Evolutionary conservation across 2,329 filamentous ascomycete genomes (phyloP).

Genomic region (Colletotrichum magnum): DNA sequence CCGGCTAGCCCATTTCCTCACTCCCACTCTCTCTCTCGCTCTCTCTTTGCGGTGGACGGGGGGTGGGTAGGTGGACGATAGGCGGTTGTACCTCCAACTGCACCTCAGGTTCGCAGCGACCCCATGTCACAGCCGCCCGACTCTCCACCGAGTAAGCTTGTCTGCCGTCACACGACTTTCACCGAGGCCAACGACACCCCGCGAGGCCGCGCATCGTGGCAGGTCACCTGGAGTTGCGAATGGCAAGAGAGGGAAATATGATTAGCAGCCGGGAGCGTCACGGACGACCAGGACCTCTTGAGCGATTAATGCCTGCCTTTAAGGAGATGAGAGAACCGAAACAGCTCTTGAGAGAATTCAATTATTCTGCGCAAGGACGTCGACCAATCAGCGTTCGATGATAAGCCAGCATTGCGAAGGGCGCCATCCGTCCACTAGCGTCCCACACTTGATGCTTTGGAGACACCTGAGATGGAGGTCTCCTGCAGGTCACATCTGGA

Average conservation of each 20-base stretch:
- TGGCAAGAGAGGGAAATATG: constrained; percentile 35
- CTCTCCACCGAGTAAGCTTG: constrained; percentile 41
- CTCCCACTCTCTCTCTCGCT: background rate
- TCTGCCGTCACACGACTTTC: constrained; percentile 36
- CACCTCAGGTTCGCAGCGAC: constrained; percentile 35
- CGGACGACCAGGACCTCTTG: constrained; percentile 22
- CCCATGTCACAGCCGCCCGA: constrained; percentile 36
- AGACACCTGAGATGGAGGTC: constrained; percentile 37
- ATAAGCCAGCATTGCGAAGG: constrained; percentile 47
- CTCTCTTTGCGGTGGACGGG: constrained; percentile 22
- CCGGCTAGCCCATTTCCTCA: constrained; percentile 2
- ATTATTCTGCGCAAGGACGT: constrained; percentile 50
- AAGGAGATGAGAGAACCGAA: constrained; percentile 35
- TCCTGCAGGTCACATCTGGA: constrained; percentile 41
- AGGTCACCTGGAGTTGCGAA: constrained; percentile 35
- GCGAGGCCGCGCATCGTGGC: constrained; percentile 32
- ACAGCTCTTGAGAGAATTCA: constrained; percentile 46
- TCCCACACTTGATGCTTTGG: constrained; percentile 39
- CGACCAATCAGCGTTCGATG: constrained; percentile 48
- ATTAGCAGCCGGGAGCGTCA: constrained; percentile 26
- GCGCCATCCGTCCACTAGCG: constrained; percentile 40
- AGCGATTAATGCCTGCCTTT: constrained; percentile 40
- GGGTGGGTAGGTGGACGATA: constrained; percentile 5
- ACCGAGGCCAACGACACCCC: constrained; percentile 39
- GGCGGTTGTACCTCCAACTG: constrained; percentile 26